Base-by-base conservation (phyloP, 192 early-diverging fungal genomes). In the Coemansia furcata region DNA sequence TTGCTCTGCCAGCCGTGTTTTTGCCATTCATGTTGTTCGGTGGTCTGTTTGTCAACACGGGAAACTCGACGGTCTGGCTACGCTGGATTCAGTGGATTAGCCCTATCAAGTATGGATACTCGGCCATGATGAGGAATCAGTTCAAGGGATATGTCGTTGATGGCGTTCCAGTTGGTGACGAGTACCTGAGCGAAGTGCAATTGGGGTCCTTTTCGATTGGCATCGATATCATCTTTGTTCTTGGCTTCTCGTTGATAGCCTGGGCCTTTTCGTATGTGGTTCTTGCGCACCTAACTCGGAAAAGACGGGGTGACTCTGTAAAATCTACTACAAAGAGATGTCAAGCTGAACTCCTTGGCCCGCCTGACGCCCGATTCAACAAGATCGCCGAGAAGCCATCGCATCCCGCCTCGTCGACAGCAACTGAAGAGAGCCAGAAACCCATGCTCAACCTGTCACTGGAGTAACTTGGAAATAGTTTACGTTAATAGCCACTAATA, bases 81-180 rank as follows among this genome's bases (percentile, higher is more conserved):
- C 70, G 76, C 21, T 87, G 82, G 84, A 49, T 80, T 39, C 77
- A 85, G 62, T 83, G 78, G 78, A 46, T 72, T 36, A 76, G 77
- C 29, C 87, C 87, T 19, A 80, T 87, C 71, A 88, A 88, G 64
- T 89, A 87, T 66, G 76, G 78, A 6, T 89, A 85, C 63, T 72
- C 84, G 47, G 76, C 79, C 12, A 68, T 77, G 61, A 73, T 82
- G 42, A 68, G 73, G 35, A 85, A 80, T 73, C 83, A 87, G 71
- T 83, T 84, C 40, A 3, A 29, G 0, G 86, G 80, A 3, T 83
- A 74, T 30, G 23, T 46, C 10, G 63, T 72, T 10, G 65, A 79
- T 17, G 77, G 82, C 40, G 17, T 62, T 60, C 60, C 71, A 2
- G n/a, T 84, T 29, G 82, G 82, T 47, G 71, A 76, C 60, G n/a